These are phyloP conservation scores for Oryza meyeriana DNA, from an alignment of 176 grass and related monocot genomes.

Conservation along the genomic window DNA sequence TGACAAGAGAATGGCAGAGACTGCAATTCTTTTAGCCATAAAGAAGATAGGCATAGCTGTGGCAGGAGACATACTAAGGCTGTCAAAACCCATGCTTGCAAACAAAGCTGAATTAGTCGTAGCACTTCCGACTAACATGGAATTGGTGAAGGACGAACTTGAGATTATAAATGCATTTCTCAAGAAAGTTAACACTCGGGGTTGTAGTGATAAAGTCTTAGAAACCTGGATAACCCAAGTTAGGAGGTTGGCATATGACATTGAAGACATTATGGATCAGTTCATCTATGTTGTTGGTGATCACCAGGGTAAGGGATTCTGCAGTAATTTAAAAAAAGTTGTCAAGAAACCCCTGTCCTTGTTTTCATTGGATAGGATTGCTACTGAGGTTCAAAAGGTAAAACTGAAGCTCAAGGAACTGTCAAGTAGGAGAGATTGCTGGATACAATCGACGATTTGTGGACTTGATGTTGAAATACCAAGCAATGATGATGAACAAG, in stretches of 20 bases:
- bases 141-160: constrained; percentile 27
- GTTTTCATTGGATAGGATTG: constrained; percentile 15
- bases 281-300: constrained; percentile 20
- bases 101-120: neutral
- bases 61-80: neutral
- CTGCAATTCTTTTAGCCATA: constrained; percentile 23
- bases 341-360: neutral
- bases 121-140: constrained; percentile 29
- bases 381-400: neutral
- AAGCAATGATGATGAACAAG: neutral
- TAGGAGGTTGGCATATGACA: constrained; percentile 22
- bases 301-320: neutral
- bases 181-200: neutral
- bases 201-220: neutral
- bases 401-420: neutral
- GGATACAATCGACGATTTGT: no score
- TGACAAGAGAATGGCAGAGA: constrained; percentile 26
- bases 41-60: constrained; percentile 26
- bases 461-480: neutral
- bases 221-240: constrained; percentile 35
- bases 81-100: constrained; percentile 11
- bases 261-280: constrained; percentile 44
- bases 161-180: constrained; percentile 38
- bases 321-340: neutral
- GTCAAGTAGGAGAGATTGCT: no score